phyloP scores from a whole-genome alignment of 148 eudicot genomes.

The Vaccinium myrtillus region DNA sequence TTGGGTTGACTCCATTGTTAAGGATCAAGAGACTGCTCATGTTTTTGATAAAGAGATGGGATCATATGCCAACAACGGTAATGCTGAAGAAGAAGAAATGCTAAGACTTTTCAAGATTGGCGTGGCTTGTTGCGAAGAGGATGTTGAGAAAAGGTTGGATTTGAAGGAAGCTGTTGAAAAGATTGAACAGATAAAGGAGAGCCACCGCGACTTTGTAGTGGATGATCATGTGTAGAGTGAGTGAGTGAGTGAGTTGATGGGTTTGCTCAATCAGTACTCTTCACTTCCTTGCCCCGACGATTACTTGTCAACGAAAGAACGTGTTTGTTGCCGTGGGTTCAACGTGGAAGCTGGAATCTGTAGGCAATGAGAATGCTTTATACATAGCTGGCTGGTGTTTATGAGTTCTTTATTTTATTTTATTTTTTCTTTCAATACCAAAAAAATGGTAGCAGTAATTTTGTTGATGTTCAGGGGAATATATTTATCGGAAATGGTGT shows the following conservation, averaged over 20 bases:
- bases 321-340: not conserved
- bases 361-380: constrained; percentile 4
- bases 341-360: not conserved
- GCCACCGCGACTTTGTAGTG: not conserved
- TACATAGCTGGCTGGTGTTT: not conserved
- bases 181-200: constrained; percentile 47
- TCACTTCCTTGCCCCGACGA: not conserved
- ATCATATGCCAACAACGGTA: constrained; percentile 4
- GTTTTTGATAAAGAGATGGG: constrained; percentile 57
- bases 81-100: constrained; percentile 36
- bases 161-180: constrained; percentile 44
- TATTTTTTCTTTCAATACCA: not conserved
- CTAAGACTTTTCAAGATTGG: constrained; percentile 53
- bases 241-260: not conserved
- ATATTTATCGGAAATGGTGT: not conserved
- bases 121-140: constrained; percentile 51
- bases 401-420: not conserved
- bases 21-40: constrained; percentile 19
- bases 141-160: constrained; percentile 53
- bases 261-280: not conserved
- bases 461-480: not conserved
- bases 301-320: not conserved
- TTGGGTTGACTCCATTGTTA: constrained; percentile 41
- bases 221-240: not conserved
- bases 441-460: not conserved